Base-by-base conservation (phyloP, 2,329 filamentous ascomycete genomes). In the Colletotrichum tropicale region DNA sequence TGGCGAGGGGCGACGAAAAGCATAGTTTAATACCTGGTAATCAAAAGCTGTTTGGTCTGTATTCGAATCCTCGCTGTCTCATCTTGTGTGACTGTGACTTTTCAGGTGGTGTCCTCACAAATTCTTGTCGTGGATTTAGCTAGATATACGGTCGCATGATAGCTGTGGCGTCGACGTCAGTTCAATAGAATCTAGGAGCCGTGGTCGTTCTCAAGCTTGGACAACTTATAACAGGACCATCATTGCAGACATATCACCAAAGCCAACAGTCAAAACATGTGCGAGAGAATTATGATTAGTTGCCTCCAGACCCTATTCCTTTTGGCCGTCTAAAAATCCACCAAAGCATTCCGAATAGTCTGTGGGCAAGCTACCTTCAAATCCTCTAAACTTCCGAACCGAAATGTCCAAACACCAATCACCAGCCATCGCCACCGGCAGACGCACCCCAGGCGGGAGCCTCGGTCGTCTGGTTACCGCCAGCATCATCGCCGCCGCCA, bases 321-420 rank as follows among this genome's bases (percentile, higher is more conserved):
- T 75, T 67, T 67, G 72, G 64, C 67, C 43, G 28, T 28, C 15
- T 34, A n/a, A 67, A 21, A 43, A 18, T 61, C 64, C 48, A 65
- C 69, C 68, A 72, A 77, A 76, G 68, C 43, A 77, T 76, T 75
- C 72, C 62, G 75, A 76, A 76, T 76, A 76, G 75, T 71, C 75
- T 30, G 48, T 64, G 62, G 43, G 70, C 65, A 73, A 65, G 32
- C 26, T 64, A 36, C 6, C 36, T 34, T 65, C 70, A 69, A 30
- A 21, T 74, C 34, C 64, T 66, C 56, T 24, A 69, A 66, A 60
- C 28, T 43, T 34, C 15, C 62, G 30, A 65, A 56, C 21, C 21
- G 52, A 69, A 60, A 24, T 34, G 26, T 71, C 73, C 75, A 70
- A 72, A 66, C 32, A 77, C 76, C 73, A 60, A 32, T 58, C 52